Percentiles rank a stretch among this genome's conserved stretches.
Conservation (phyloP, 2,329 filamentous ascomycete species). For the Diaporthe amygdali region DNA sequence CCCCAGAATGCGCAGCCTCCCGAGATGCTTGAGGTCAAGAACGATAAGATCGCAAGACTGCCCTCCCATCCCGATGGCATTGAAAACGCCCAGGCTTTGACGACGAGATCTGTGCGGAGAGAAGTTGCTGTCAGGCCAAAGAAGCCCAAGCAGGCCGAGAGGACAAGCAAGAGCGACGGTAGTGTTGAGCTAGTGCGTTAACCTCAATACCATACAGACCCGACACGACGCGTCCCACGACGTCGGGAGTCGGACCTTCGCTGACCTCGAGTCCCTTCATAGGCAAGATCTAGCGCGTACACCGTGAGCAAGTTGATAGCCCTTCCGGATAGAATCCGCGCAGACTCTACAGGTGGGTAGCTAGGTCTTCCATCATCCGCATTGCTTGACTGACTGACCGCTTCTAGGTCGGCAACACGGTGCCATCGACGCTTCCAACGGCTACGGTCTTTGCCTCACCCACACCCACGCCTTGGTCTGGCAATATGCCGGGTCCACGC, state of each 20-base stretch:
- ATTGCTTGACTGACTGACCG: neutral
- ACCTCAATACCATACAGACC: neutral
- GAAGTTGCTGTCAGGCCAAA: conserved; percentile 67
- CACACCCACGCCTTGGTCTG: conserved; percentile 85
- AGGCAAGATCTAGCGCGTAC: conserved; percentile 87
- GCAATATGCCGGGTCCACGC: conserved; percentile 77
- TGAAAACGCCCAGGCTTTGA: conserved; percentile 42
- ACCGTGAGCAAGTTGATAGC: conserved; percentile 84
- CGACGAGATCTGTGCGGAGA: conserved; percentile 35
- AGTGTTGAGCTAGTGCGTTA: conserved; percentile 67
- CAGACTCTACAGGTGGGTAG: conserved; percentile 67
- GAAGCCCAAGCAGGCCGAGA: conserved; percentile 66
- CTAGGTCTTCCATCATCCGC: neutral
- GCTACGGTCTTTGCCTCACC: conserved; percentile 81
- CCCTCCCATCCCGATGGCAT: conserved; percentile 52
- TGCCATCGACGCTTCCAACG: conserved; percentile 67
- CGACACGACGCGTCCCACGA: neutral
- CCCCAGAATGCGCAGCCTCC: conserved; percentile 36
- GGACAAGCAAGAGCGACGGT: conserved; percentile 70
- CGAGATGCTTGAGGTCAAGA: conserved; percentile 63
- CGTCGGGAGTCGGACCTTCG: neutral
- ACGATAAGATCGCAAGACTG: conserved; percentile 53
- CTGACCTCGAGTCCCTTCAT: conserved; percentile 31
- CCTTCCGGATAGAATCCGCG: conserved; percentile 77
- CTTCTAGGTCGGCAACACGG: conserved; percentile 68